Base-by-base conservation (phyloP, 2,329 filamentous ascomycete genomes). In the Neocucurbitaria cava region DNA sequence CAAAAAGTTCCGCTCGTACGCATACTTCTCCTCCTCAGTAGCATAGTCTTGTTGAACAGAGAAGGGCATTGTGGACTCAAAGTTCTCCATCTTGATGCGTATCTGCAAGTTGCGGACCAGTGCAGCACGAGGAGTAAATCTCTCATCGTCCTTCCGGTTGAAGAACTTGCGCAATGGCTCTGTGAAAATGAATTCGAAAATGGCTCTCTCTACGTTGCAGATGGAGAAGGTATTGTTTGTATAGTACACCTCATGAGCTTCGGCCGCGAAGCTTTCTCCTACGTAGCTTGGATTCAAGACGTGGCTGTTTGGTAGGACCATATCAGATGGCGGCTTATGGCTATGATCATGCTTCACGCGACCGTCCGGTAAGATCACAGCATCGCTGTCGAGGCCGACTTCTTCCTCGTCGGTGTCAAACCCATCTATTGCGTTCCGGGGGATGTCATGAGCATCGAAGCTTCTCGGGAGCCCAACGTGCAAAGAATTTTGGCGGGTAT, bases 11-110 rank as follows among this genome's bases (percentile, higher is more conserved):
- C 50, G 43, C 41, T 63, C 56, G 33, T 61, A 51, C 5, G 45
- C 46, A 17, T 49, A 56, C 9, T 15, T 28, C 13, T 51, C 50
- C 10, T 46, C 21, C 4, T 38, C 26, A 28, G 41, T 54, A 15
- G 21, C 4, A 8, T 40, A 7, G 30, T 23, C n/a, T n/a, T n/a
- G n/a, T n/a, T n/a, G n/a, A n/a, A n/a, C n/a, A n/a, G n/a, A n/a
- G n/a, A n/a, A 35, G 11, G 40, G 40, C 36, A 45, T 46, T 0
- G 43, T 20, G 1, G 3, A 11, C 28, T 49, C 13, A 10, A 59
- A 61, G 20, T 68, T 64, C 39, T 70, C 66, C 13, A 52, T 54
- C 39, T 70, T 70, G 45, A 70, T 17, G 6, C 68, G 62, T 18
- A 70, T 45, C 36, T 70, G 65, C n/a, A 70, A 49, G 15, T 61